Evolutionary conservation across 108 stramenopile species (phyloP), one percentile per base, ranked within the genome.

Genomic region (Mediolabrus comicus): DNA sequence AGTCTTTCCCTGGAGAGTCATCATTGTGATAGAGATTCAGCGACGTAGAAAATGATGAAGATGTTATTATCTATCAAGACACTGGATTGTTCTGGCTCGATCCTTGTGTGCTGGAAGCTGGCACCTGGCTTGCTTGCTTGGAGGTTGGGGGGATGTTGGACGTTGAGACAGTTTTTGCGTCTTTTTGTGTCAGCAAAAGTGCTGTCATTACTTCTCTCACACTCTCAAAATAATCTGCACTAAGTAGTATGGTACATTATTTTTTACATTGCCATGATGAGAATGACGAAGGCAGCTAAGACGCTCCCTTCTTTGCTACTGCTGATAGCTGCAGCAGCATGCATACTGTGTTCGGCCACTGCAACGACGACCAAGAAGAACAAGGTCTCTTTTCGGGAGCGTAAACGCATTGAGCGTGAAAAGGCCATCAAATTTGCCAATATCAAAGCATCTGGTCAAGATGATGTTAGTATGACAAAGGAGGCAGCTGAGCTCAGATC

Each of bases 401-500:
- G 51, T 3, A 67, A 67, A 19, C 24, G 54, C 39, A 64, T 30
- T 25, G 58, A 62, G 43, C 41, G 63, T 25, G 51, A 64, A 35
- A 38, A 62, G 22, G 69, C 68, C 16, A 56, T 69, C 10, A 77
- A 77, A 60, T 57, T 77, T 6, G 76, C 69, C 43, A 70, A 70
- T 58, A 51, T 77, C 58, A 77, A 70, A 70, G 76, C 76, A 6
- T 46, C 69, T 12, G 76, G 76, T 2, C 76, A 77, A 59, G 76
- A 77, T 58, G 38, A 65, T 19, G 76, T 77, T 16, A 34, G 69
- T 27, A 77, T 77, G 76, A 70, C 76, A 24, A 77, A 77, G 49
- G 76, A 77, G 51, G 76, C 76, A 9, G 69, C 76, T 24, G 76
- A 77, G 49, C 72, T 74, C 38, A 72, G 75, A 35, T 60, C 69